These are phyloP conservation scores for Penicillium sclerotigenum DNA, from an alignment of 2,329 filamentous ascomycete species.

Conservation along the genomic window DNA sequence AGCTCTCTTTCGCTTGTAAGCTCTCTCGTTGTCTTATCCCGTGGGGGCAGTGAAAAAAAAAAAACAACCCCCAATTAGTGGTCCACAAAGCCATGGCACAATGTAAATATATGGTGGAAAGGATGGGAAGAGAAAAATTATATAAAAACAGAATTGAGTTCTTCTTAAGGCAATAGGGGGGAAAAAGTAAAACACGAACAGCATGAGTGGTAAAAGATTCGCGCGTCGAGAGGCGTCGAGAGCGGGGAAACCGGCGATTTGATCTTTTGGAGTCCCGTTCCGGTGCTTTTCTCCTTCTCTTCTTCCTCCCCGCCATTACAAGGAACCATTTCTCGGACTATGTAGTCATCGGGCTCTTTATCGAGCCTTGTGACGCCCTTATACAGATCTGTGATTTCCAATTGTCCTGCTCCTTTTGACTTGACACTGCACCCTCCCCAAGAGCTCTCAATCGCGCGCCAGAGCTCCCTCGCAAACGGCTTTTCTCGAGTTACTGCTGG, in stretches of 20 bases:
- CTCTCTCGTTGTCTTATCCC: not conserved
- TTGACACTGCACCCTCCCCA: conserved; percentile 8
- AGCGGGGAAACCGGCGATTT: conserved; percentile 34
- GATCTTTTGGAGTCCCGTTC: conserved; percentile 33
- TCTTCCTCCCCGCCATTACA: conserved; percentile 32
- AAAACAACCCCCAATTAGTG: not conserved
- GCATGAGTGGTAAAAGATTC: conserved; percentile 10
- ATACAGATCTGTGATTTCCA: conserved; percentile 26
- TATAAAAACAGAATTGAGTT: not conserved
- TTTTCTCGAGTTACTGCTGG: conserved; percentile 17
- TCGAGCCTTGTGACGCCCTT: conserved; percentile 32
- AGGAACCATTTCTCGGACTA: conserved; percentile 35
- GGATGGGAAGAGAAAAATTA: not conserved
- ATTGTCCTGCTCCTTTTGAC: conserved; percentile 25
- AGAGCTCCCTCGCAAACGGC: conserved; percentile 25
- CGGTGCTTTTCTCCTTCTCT: conserved; percentile 33
- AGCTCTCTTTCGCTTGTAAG: not conserved
- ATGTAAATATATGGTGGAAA: not conserved
- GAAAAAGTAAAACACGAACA: conserved; percentile 2
- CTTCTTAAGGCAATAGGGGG: not conserved
- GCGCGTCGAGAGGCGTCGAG: conserved; percentile 24
- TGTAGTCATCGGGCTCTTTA: conserved; percentile 39
- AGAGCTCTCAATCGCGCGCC: conserved; percentile 25
- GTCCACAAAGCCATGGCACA: not conserved
- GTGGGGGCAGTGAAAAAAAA: not conserved